These are phyloP conservation scores for Salix brachista DNA, from an alignment of 345 rosid genomes.

Conservation along the genomic window DNA sequence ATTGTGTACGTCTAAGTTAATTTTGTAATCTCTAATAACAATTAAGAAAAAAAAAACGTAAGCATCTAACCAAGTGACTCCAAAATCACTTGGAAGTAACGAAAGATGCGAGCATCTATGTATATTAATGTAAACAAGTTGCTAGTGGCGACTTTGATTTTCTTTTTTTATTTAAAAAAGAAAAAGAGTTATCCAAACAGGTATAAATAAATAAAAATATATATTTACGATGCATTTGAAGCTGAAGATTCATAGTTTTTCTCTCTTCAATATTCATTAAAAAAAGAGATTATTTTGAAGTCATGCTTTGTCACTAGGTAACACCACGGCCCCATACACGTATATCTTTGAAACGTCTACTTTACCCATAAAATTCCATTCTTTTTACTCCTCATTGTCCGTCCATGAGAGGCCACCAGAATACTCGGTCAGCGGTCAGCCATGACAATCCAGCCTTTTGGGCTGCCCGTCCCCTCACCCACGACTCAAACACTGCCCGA, in stretches of 20 bases:
- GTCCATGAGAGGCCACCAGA: background rate
- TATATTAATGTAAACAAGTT: background rate
- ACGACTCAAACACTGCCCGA: slow-evolving; percentile 36
- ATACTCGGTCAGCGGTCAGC: slow-evolving; percentile 41
- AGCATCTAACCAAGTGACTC: background rate
- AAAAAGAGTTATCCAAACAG: background rate
- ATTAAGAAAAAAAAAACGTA: too few species aligned
- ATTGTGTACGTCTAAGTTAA: background rate
- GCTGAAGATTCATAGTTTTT: too few species aligned
- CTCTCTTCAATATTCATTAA: background rate
- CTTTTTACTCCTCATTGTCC: background rate
- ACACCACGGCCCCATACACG: background rate
- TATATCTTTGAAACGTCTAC: slow-evolving; percentile 22
- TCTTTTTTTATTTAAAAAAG: background rate
- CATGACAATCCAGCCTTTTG: slow-evolving; percentile 11
- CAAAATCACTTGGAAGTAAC: slow-evolving; percentile 24
- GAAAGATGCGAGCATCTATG: slow-evolving; percentile 3
- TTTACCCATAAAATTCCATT: slow-evolving; percentile 29
- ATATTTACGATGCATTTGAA: background rate
- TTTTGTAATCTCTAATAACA: background rate
- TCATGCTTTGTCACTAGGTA: slow-evolving; percentile 46
- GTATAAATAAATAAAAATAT: background rate
- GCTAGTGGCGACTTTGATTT: background rate
- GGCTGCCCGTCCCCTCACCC: slow-evolving; percentile 41
- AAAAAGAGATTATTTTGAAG: slow-evolving; percentile 15